Percentiles rank a stretch among this genome's conserved stretches.
phyloP scores from a whole-genome alignment of 805 yeast genomes.

The Nakazawaea ernobii region DNA sequence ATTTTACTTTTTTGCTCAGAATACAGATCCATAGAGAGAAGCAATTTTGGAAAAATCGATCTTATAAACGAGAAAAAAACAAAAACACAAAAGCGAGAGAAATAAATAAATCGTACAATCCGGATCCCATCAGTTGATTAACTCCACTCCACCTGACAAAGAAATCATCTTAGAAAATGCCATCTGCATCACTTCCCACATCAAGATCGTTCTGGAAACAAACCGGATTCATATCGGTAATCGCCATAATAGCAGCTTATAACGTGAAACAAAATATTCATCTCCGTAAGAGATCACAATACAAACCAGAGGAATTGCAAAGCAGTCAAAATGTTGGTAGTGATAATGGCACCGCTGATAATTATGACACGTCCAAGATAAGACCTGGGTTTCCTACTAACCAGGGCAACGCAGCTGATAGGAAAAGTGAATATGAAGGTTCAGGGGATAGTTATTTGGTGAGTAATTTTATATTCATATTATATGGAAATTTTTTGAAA shows the following conservation, averaged over 20 bases:
- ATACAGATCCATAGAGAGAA: too few species aligned
- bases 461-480: constrained; percentile 10
- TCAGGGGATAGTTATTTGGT: constrained; percentile 58
- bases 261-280: constrained; percentile 29
- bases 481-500: background rate
- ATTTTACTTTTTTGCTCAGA: too few species aligned
- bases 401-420: constrained; percentile 26
- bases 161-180: too few species aligned
- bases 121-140: too few species aligned
- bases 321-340: constrained; percentile 10
- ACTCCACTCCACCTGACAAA: too few species aligned
- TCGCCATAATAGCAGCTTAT: constrained; percentile 28
- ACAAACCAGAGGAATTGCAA: constrained; percentile 30
- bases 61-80: background rate
- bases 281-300: constrained; percentile 27
- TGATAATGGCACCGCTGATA: constrained; percentile 26
- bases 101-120: background rate
- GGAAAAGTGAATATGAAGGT: constrained; percentile 66
- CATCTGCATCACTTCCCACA: constrained; percentile 3
- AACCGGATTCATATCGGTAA: constrained; percentile 19
- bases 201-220: constrained; percentile 22
- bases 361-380: constrained; percentile 29
- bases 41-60: too few species aligned
- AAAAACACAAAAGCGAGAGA: background rate
- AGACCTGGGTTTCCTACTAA: constrained; percentile 52